Percentiles rank a stretch among this genome's conserved stretches.
These are phyloP conservation scores for Hansenula anomala DNA, from an alignment of 1,139 yeast species.

Conservation along the genomic window DNA sequence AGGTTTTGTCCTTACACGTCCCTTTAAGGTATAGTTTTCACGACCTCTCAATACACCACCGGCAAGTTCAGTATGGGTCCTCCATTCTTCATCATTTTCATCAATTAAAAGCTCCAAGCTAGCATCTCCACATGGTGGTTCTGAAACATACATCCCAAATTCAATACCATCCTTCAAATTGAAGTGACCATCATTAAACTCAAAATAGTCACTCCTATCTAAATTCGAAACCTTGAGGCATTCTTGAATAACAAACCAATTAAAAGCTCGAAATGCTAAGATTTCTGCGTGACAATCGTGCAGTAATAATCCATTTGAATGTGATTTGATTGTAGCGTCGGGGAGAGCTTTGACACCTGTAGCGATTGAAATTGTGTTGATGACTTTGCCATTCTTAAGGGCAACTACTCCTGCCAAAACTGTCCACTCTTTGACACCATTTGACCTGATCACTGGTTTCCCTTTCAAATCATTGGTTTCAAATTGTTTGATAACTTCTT, in stretches of 20 bases:
- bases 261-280: slow-evolving; percentile 64
- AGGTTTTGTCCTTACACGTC: slow-evolving; percentile 83
- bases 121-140: slow-evolving; percentile 91
- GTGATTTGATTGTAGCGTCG: slow-evolving; percentile 33
- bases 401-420: slow-evolving; percentile 74
- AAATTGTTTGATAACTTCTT: slow-evolving; percentile 1
- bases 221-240: slow-evolving; percentile 19
- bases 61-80: slow-evolving; percentile 18
- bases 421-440: slow-evolving; percentile 77
- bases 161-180: slow-evolving; percentile 30
- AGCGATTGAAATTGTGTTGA: slow-evolving; percentile 33
- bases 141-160: slow-evolving; percentile 66
- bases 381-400: slow-evolving; percentile 20
- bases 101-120: slow-evolving; percentile 47
- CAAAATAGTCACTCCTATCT: slow-evolving; percentile 5
- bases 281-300: slow-evolving; percentile 94
- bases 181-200: slow-evolving; percentile 16
- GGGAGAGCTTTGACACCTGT: slow-evolving; percentile 87
- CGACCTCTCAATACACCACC: slow-evolving; percentile 57
- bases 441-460: slow-evolving; percentile 55
- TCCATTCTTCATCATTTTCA: slow-evolving; percentile 24
- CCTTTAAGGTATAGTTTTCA: slow-evolving; percentile 49
- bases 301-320: slow-evolving; percentile 47
- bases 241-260: slow-evolving; percentile 36
- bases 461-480: slow-evolving; percentile 21